A percentile compares a stretch with the other conserved stretches of the same genome.
Evolutionary conservation across 805 yeast genomes (phyloP).

Genomic region (Myxozyma neotropica): DNA sequence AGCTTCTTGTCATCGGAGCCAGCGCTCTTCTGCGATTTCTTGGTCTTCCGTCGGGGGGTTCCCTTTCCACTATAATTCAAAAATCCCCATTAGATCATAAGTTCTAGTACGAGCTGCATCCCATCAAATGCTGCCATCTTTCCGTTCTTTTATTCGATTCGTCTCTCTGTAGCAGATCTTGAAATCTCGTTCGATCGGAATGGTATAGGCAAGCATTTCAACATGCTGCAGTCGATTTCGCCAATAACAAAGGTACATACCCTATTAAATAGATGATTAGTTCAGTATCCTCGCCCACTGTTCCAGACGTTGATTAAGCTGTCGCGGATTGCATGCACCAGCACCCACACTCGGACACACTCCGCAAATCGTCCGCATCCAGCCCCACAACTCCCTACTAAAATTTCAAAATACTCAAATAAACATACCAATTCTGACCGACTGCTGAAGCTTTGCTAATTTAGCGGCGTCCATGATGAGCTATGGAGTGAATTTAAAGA

Average conservation of each 20-base stretch:
- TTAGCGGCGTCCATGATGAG: slow-evolving; percentile 55
- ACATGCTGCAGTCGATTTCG: background rate
- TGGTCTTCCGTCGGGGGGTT: slow-evolving; percentile 86
- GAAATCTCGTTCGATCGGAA: background rate
- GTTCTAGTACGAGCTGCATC: background rate
- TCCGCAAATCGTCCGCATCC: background rate
- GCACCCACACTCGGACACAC: too few species aligned
- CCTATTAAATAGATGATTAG: background rate
- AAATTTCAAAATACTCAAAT: background rate
- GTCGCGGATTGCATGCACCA: too few species aligned
- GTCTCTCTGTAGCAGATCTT: background rate
- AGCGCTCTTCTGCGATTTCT: slow-evolving; percentile 64
- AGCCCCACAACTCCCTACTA: background rate
- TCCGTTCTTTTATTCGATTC: background rate
- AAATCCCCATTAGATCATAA: background rate
- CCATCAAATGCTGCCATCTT: background rate
- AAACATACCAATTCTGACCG: slow-evolving; percentile 71
- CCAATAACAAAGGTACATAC: background rate
- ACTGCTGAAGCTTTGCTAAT: slow-evolving; percentile 80
- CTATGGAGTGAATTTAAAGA: background rate
- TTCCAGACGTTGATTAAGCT: too few species aligned
- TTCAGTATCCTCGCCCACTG: too few species aligned
- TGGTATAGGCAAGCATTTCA: background rate
- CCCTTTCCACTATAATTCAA: slow-evolving; percentile 51
- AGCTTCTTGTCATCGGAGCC: slow-evolving; percentile 86